phyloP scores from a whole-genome alignment of 164 flowering plant species.

The Annona cherimola region DNA sequence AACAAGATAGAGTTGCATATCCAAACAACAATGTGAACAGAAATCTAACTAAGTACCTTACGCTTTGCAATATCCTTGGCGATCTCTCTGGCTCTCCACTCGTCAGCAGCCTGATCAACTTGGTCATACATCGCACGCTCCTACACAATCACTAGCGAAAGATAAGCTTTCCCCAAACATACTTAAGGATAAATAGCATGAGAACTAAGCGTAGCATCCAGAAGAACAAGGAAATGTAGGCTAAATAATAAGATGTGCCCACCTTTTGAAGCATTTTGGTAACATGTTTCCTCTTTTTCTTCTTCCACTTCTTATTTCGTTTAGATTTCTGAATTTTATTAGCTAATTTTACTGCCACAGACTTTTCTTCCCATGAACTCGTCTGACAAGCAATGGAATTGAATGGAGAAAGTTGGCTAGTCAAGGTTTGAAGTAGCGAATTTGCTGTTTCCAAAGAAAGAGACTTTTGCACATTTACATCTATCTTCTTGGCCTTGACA shows the following conservation, averaged over 20 bases:
- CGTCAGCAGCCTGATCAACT: slow-evolving; percentile 85
- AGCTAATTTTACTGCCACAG: slow-evolving; percentile 51
- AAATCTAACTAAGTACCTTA: slow-evolving; percentile 41
- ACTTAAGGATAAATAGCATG: not conserved
- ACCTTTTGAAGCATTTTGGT: slow-evolving; percentile 71
- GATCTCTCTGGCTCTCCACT: slow-evolving; percentile 93
- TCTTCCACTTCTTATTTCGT: slow-evolving; percentile 80
- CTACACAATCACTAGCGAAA: slow-evolving; percentile 27
- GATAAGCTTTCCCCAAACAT: not conserved
- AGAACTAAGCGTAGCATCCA: not conserved
- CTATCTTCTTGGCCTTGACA: slow-evolving; percentile 38
- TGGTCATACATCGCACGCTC: slow-evolving; percentile 64
- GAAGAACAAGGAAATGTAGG: not conserved
- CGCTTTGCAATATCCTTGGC: slow-evolving; percentile 85
- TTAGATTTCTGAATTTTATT: slow-evolving; percentile 53
- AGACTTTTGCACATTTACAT: slow-evolving; percentile 40
- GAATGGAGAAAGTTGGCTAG: slow-evolving; percentile 65
- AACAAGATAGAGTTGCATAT: not conserved
- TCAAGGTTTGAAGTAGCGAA: slow-evolving; percentile 45
- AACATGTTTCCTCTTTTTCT: slow-evolving; percentile 58
- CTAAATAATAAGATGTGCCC: slow-evolving; percentile 7
- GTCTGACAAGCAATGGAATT: slow-evolving; percentile 46
- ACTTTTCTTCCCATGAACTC: slow-evolving; percentile 82
- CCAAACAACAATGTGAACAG: not conserved
- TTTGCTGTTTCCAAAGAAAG: slow-evolving; percentile 59